Conservation (phyloP, 1,284 basidiomycete species). For the Schizophyllum amplum region DNA sequence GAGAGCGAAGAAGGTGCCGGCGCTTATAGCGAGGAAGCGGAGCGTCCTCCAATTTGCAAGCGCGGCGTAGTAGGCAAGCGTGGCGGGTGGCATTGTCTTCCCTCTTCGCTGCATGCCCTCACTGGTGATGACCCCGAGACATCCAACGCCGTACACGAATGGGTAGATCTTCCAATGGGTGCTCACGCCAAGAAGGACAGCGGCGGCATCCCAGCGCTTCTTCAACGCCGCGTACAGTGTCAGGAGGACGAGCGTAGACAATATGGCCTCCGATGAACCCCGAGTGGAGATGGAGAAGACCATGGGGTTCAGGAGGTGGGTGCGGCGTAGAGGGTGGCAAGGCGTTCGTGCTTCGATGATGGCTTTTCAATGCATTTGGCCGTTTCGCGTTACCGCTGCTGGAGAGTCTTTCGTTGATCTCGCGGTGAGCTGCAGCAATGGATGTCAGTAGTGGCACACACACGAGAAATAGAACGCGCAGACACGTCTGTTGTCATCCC, state of each 20-base stretch:
- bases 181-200: slow-evolving; percentile 67
- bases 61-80: slow-evolving; percentile 12
- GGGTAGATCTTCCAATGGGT: slow-evolving; percentile 97
- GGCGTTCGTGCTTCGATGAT: slow-evolving; percentile 9
- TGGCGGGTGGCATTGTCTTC: slow-evolving; percentile 25
- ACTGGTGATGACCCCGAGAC: slow-evolving; percentile 54
- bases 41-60: slow-evolving; percentile 51
- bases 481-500: background rate
- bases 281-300: slow-evolving; percentile 95
- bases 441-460: background rate
- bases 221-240: slow-evolving; percentile 58
- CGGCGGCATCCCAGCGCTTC: slow-evolving; percentile 51
- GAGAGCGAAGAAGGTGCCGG: slow-evolving; percentile 60
- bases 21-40: slow-evolving; percentile 64
- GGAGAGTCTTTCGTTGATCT: background rate
- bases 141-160: slow-evolving; percentile 78
- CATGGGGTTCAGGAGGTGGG: slow-evolving; percentile 87
- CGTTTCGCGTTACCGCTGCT: background rate
- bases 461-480: background rate
- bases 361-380: background rate
- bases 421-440: background rate
- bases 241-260: slow-evolving; percentile 74
- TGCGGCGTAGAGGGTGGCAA: slow-evolving; percentile 45
- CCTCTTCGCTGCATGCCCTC: slow-evolving; percentile 21
- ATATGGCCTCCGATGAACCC: slow-evolving; percentile 88